phyloP scores from a whole-genome alignment of 257 asterid species.

The Rubia yunnanensis region DNA sequence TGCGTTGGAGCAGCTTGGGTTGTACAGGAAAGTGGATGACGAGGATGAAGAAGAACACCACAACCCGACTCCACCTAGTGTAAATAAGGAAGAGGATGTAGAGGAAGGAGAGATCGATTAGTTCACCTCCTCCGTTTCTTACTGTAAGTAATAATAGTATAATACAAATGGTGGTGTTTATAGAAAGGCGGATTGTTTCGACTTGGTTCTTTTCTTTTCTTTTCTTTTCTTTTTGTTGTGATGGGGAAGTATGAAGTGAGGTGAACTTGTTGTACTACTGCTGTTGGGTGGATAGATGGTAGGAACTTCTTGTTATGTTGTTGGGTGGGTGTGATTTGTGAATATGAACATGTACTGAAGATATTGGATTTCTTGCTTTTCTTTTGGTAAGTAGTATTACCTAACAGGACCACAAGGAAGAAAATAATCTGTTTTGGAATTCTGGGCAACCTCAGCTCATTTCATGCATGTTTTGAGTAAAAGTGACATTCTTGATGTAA shows the following conservation, averaged over 20 bases:
- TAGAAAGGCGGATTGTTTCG: no score
- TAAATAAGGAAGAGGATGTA: constrained; percentile 16
- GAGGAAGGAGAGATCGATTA: constrained; percentile 6
- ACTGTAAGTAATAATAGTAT: not conserved
- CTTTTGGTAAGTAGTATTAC: not conserved
- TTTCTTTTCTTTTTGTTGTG: not conserved
- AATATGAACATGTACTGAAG: not conserved
- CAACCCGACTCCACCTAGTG: constrained; percentile 1
- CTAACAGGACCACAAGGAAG: not conserved
- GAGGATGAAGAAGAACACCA: constrained; percentile 59
- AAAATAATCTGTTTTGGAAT: not conserved
- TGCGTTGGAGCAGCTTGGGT: constrained; percentile 83
- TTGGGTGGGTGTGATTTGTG: not conserved
- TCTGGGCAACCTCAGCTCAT: not conserved
- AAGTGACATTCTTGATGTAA: no score
- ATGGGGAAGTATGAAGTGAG: not conserved
- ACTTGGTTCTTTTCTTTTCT: no score
- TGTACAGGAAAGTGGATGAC: constrained; percentile 78
- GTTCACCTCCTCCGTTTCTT: not conserved
- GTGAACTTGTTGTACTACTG: not conserved
- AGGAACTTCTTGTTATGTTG: not conserved
- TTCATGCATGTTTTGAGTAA: no score
- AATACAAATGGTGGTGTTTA: no score
- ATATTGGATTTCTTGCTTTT: not conserved
- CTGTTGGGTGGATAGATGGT: not conserved